Evolutionary conservation across 768 basidiomycete genomes (phyloP).

Genomic region (Coprinopsis marcescibilis): DNA sequence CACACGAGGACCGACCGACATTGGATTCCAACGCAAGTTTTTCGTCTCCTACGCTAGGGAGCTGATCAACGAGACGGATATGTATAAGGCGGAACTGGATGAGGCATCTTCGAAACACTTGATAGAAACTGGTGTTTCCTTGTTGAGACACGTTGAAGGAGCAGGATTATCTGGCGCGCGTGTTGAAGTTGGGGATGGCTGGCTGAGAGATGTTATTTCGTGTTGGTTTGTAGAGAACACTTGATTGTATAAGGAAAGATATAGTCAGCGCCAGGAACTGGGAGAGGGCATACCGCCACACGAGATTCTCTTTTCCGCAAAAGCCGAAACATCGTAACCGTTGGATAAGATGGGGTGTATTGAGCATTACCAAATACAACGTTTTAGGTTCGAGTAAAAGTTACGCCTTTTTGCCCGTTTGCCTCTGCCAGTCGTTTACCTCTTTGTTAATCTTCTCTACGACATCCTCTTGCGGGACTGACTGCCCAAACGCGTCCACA

Average conservation of each 20-base stretch:
- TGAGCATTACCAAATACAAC: background rate
- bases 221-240: no score
- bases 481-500: conserved; percentile 95
- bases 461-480: conserved; percentile 63
- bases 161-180: no score
- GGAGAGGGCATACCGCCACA: no score
- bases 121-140: no score
- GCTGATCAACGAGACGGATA: conserved; percentile 20
- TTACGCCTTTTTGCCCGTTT: conserved; percentile 31
- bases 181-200: no score
- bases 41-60: conserved; percentile 26
- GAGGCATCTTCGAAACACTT: no score
- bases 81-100: conserved; percentile 18
- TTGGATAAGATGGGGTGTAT: conserved; percentile 3
- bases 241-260: no score
- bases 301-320: no score
- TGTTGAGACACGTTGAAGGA: no score
- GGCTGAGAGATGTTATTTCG: no score
- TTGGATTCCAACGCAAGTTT: conserved; percentile 15
- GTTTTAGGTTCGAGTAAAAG: background rate
- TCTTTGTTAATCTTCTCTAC: conserved; percentile 52
- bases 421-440: conserved; percentile 36
- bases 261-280: no score
- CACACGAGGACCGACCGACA: background rate
- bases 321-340: no score